Conservation (phyloP, 257 asterid genomes). For the Eucommia ulmoides region DNA sequence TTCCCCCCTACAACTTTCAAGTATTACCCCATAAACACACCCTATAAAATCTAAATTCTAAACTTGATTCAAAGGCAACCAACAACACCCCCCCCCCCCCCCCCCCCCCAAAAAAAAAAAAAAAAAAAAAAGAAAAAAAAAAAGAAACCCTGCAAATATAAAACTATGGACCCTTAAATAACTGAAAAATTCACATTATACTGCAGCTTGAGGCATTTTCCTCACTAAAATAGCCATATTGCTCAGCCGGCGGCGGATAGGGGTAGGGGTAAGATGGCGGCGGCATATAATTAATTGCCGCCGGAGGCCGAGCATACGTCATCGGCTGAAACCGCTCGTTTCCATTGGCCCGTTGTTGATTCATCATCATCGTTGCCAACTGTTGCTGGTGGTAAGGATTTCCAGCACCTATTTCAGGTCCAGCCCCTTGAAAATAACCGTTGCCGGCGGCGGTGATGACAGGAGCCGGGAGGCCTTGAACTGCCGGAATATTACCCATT, state of each 20-base stretch:
- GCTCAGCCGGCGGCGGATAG: background rate
- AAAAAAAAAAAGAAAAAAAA: too few relatives aligned
- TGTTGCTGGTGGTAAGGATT: slow-evolving; percentile 54
- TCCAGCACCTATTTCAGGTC: slow-evolving; percentile 39
- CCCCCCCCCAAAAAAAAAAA: too few relatives aligned
- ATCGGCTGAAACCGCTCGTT: slow-evolving; percentile 94
- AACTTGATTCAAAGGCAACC: too few relatives aligned
- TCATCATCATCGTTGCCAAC: slow-evolving; percentile 73
- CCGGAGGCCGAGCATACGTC: slow-evolving; percentile 93
- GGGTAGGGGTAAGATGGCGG: slow-evolving; percentile 44
- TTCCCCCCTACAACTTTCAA: background rate
- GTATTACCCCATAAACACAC: background rate
- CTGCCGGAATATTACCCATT: slow-evolving; percentile 40
- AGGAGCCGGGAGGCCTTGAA: slow-evolving; percentile 55
- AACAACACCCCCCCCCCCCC: too few relatives aligned
- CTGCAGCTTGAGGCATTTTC: background rate
- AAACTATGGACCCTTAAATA: background rate
- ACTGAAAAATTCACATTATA: background rate
- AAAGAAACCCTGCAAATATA: background rate
- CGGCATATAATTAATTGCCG: slow-evolving; percentile 79
- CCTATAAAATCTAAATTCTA: background rate
- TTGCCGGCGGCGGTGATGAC: slow-evolving; percentile 31
- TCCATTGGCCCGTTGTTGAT: slow-evolving; percentile 74
- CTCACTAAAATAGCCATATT: background rate
- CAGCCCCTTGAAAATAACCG: slow-evolving; percentile 46